These are phyloP conservation scores for Ilex paraguariensis DNA, from an alignment of 305 asterid genomes.

Conservation along the genomic window DNA sequence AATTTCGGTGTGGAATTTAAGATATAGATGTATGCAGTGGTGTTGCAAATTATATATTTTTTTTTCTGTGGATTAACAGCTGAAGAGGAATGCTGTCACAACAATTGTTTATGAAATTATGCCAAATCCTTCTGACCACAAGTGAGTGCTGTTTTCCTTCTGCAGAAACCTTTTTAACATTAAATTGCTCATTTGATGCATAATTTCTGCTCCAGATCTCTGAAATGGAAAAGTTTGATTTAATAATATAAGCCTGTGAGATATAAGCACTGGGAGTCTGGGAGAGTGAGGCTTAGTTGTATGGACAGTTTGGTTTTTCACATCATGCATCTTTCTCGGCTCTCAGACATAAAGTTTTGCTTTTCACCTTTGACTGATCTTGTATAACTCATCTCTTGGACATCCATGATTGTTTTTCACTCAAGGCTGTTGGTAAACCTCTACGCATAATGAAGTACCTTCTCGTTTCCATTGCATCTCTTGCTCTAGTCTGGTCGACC, in stretches of 20 bases:
- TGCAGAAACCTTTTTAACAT: conserved; percentile 4
- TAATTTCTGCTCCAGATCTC: not conserved
- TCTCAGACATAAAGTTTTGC: no score
- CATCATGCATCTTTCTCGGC: not conserved
- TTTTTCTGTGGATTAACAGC: conserved; percentile 32
- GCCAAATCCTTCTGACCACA: conserved; percentile 99
- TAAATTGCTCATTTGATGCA: not conserved
- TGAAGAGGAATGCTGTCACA: conserved; percentile 91
- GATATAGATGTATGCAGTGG: not conserved
- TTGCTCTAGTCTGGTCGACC: no score
- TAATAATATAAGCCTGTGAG: not conserved
- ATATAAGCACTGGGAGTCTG: no score
- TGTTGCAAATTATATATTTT: not conserved
- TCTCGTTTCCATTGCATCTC: no score
- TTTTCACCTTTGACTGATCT: no score
- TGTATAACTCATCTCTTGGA: no score
- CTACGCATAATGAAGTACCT: no score
- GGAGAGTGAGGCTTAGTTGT: no score
- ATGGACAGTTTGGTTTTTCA: not conserved
- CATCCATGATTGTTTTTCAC: no score
- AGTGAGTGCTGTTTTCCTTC: conserved; percentile 44
- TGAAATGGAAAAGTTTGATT: not conserved
- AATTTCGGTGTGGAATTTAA: conserved; percentile 7
- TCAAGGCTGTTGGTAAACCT: no score
- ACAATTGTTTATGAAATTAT: conserved; percentile 87